Base-by-base conservation (phyloP, 2,329 filamentous ascomycete genomes). In the Chrysoporthe puriensis region DNA sequence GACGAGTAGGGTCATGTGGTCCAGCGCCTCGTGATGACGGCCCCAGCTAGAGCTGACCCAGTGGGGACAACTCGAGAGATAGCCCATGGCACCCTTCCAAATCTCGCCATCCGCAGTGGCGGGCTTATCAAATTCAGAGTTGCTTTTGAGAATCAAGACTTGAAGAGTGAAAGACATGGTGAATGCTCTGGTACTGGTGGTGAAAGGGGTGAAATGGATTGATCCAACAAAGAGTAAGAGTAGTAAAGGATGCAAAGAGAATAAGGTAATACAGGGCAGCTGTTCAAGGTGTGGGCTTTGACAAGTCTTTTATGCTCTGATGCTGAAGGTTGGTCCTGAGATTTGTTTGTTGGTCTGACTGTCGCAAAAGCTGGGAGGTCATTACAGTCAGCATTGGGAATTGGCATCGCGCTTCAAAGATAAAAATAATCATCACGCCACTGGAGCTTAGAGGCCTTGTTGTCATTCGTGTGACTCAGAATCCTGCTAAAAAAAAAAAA, bases 91-190 rank as follows among this genome's bases (percentile, higher is more conserved):
- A 8, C n/a, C n/a, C n/a, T 50, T 21, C 46, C 46, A 50, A 18
- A 21, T 50, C 46, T 50, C 46, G 7, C 46, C 46, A 21, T 50
- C 46, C 46, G 46, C 4, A 50, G 46, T 50, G n/a, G 46, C 18
- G 7, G 46, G 46, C 46, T 50, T 4, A 21, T 50, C n/a, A 50
- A 50, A 50, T 50, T 21, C 13, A 50, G 46, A 50, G 46, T 50
- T 50, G 46, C 46, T 50, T 50, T 50, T 50, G 46, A 50, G n/a
- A 50, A 50, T 21, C n/a, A 50, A 50, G 46, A 50, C 46, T 50
- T 50, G 46, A 21, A 50, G 18, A 21, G 46, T 50, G n/a, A 50
- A 2, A 50, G 46, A 13, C 46, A 50, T 50, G n/a, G 46, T 50
- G 46, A 21, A 50, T 50, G 46, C 46, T 21, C 46, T 50, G n/a